These are phyloP conservation scores for Silene coronaria DNA, from an alignment of 179 eudicot species.

Conservation along the genomic window DNA sequence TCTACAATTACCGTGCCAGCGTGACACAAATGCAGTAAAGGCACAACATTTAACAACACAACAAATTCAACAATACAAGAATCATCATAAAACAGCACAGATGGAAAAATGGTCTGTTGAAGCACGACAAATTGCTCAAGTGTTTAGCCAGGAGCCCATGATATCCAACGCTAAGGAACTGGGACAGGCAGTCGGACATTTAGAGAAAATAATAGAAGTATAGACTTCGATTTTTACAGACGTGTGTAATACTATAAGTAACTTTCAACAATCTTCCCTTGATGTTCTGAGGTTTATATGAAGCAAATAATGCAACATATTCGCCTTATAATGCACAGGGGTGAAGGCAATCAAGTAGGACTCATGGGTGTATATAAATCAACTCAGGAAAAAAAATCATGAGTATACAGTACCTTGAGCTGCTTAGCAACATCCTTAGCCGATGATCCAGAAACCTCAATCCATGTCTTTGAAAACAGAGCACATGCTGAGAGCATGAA, in stretches of 20 bases:
- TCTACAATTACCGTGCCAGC: too few species aligned
- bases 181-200: too few species aligned
- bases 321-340: background rate
- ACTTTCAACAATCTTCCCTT: background rate
- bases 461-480: conserved; percentile 76
- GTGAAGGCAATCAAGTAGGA: background rate
- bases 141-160: too few species aligned
- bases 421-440: conserved; percentile 81
- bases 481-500: conserved; percentile 84
- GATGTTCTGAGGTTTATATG: background rate
- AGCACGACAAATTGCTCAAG: too few species aligned
- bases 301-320: background rate
- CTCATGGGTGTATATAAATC: background rate
- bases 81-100: background rate
- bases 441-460: conserved; percentile 83
- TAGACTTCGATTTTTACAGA: too few species aligned
- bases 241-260: too few species aligned
- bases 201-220: too few species aligned
- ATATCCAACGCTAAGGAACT: too few species aligned
- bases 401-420: conserved; percentile 43
- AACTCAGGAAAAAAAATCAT: background rate
- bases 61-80: background rate
- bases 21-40: background rate
- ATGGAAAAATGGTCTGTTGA: background rate
- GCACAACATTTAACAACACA: too few species aligned